Evolutionary conservation across 2,329 filamentous ascomycete genomes (phyloP).

Genomic region (Drechslera avenae): DNA sequence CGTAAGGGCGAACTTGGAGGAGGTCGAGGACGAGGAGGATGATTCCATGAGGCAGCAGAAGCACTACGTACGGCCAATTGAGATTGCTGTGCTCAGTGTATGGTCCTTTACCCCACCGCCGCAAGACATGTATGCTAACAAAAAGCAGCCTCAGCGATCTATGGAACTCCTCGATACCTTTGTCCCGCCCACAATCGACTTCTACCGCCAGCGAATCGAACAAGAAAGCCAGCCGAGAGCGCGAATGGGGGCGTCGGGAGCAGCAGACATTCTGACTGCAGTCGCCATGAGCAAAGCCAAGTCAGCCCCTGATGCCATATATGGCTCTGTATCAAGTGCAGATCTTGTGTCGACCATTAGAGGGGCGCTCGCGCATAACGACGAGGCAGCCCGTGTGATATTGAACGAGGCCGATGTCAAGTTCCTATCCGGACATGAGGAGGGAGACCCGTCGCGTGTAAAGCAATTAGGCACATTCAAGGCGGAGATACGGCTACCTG

Average conservation of each 20-base stretch:
- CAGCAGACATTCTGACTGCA: conserved; percentile 45
- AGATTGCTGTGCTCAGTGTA: conserved; percentile 50
- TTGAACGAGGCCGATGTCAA: conserved; percentile 57
- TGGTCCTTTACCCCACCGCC: conserved; percentile 7
- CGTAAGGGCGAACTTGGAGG: conserved; percentile 36
- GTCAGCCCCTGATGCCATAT: conserved; percentile 48
- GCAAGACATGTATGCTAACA: conserved; percentile 24
- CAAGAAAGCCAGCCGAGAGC: conserved; percentile 37
- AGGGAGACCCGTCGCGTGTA: conserved; percentile 51
- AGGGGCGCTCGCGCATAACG: conserved; percentile 56
- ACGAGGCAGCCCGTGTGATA: conserved; percentile 57
- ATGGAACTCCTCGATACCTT: conserved; percentile 56
- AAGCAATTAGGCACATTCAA: conserved; percentile 60
- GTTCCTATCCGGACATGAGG: conserved; percentile 51
- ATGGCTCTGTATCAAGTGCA: conserved; percentile 60
- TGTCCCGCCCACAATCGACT: conserved; percentile 55
- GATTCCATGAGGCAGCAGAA: conserved; percentile 21
- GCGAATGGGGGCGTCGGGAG: conserved; percentile 43
- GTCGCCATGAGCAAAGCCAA: conserved; percentile 41
- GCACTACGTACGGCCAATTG: conserved; percentile 46
- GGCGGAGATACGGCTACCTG: conserved; percentile 58
- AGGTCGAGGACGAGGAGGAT: conserved; percentile 32
- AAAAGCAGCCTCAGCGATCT: conserved; percentile 49
- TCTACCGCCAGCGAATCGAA: conserved; percentile 54
- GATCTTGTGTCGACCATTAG: conserved; percentile 59